These are phyloP conservation scores for Boletus rex-veris DNA, from an alignment of 768 basidiomycete genomes.

Conservation along the genomic window DNA sequence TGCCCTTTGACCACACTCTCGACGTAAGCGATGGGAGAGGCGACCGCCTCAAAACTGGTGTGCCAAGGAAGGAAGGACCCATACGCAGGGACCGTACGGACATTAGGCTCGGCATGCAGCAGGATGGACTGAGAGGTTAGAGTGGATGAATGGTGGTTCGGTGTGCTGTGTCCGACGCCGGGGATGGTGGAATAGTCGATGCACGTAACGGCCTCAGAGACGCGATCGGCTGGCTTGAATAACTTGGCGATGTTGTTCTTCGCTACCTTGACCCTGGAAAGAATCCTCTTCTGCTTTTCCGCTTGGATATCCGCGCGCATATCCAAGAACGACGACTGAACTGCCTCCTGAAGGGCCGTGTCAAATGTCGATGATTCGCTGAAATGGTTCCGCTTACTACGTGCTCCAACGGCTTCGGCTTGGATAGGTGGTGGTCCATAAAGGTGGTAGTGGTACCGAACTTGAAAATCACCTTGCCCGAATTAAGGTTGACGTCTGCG, in stretches of 20 bases:
- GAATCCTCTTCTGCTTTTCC: constrained; percentile 6
- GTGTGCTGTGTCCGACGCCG: neutral
- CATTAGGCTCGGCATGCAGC: neutral
- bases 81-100: neutral
- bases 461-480: constrained; percentile 8
- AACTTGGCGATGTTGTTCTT: constrained; percentile 15
- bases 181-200: neutral
- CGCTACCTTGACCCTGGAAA: constrained; percentile 10
- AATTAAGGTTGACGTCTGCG: neutral
- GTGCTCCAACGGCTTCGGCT: neutral
- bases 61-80: neutral
- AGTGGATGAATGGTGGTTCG: neutral
- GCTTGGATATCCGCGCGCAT: neutral
- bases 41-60: neutral
- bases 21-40: neutral
- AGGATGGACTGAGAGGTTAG: neutral
- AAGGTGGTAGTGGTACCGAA: constrained; percentile 1
- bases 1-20: neutral
- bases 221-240: constrained; percentile 9
- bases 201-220: neutral
- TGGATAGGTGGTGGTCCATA: neutral
- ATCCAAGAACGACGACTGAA: neutral
- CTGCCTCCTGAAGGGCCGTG: neutral
- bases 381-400: constrained; percentile 1
- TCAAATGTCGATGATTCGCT: neutral